phyloP scores from a whole-genome alignment of 2,329 filamentous ascomycete species.

The Botrytis pseudocinerea region DNA sequence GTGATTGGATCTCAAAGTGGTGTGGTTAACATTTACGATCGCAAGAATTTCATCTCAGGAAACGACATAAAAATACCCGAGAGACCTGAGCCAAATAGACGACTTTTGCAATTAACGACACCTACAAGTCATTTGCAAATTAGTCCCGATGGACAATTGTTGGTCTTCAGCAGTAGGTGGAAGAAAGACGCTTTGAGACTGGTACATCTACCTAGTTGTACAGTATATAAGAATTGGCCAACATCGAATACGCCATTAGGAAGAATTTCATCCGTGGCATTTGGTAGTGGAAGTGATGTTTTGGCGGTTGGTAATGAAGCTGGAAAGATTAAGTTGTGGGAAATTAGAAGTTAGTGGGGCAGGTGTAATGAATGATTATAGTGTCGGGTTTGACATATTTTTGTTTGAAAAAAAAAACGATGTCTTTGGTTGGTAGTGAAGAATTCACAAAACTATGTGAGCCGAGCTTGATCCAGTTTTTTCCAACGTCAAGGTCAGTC shows the following conservation, averaged over 20 bases:
- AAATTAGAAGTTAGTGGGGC: conserved; percentile 64
- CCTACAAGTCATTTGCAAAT: conserved; percentile 78
- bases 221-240: conserved; percentile 96
- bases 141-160: conserved; percentile 83
- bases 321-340: conserved; percentile 88
- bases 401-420: not conserved
- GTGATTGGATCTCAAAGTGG: conserved; percentile 83
- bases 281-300: conserved; percentile 64
- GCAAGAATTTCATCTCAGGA: conserved; percentile 47
- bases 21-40: conserved; percentile 92
- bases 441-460: not conserved
- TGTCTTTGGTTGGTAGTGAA: not conserved
- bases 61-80: conserved; percentile 57
- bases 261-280: conserved; percentile 73
- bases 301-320: conserved; percentile 86
- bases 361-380: conserved; percentile 11
- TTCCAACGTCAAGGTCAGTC: not conserved
- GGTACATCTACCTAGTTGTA: conserved; percentile 88
- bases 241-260: conserved; percentile 87
- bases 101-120: conserved; percentile 84
- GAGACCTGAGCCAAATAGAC: conserved; percentile 69
- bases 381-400: not conserved
- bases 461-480: not conserved
- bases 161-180: conserved; percentile 82
- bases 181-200: conserved; percentile 87